These are phyloP conservation scores for Pedinophyceae sp. DNA, from an alignment of 139 green algal genomes.

Conservation along the genomic window DNA sequence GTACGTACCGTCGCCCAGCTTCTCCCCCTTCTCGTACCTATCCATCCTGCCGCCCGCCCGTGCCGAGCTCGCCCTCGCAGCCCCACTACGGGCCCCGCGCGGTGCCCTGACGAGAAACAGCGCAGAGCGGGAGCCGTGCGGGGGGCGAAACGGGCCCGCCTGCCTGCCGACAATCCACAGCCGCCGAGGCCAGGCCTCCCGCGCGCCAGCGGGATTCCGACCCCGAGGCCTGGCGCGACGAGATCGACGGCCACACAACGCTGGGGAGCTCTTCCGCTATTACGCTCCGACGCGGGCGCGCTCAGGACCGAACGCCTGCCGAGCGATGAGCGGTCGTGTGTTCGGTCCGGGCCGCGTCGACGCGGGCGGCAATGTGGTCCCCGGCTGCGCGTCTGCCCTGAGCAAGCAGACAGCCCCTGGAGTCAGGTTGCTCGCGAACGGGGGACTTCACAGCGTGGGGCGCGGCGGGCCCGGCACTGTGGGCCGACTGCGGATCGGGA, in stretches of 20 bases:
- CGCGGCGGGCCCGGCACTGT: background rate
- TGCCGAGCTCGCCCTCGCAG: background rate
- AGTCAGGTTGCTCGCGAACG: background rate
- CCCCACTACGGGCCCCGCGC: background rate
- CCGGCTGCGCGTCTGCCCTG: no score
- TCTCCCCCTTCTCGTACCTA: constrained; percentile 6
- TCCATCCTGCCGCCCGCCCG: constrained; percentile 2
- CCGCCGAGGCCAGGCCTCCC: no score
- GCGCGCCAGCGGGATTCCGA: no score
- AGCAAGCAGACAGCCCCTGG: background rate
- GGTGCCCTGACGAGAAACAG: no score
- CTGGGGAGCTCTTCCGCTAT: no score
- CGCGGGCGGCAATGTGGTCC: background rate
- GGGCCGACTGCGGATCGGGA: background rate
- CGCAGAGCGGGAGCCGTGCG: no score
- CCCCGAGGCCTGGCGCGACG: no score
- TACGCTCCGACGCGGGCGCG: no score
- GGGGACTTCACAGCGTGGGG: background rate
- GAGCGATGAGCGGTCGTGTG: background rate
- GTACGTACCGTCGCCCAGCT: constrained; percentile 7
- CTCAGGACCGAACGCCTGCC: constrained; percentile 2
- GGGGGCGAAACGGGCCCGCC: no score
- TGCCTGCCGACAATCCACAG: no score
- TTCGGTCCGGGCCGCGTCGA: background rate
- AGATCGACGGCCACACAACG: no score